Base-by-base conservation (phyloP, 345 rosid genomes). In the Eucalyptus paniculata region DNA sequence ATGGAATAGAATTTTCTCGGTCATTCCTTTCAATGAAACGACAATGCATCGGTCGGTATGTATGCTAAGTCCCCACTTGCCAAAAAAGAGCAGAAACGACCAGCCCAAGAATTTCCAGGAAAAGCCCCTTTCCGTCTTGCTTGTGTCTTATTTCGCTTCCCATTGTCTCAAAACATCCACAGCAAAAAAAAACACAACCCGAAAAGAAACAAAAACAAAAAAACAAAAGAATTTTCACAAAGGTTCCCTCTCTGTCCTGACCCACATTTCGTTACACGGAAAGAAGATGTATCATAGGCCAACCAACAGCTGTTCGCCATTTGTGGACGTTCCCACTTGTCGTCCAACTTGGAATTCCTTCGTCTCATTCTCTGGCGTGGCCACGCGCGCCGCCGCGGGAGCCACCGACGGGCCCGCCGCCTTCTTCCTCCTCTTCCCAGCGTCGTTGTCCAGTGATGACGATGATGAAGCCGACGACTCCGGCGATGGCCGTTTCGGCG, bases 401-500 rank as follows among this genome's bases (percentile, higher is more conserved):
- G 86, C 83, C 28, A 2, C 83, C 5, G 47, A 11, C 47, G 83
- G 0, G 47, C 82, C 44, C 82, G 16, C 32, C 30, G 30, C 15
- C 83, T 40, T 40, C 42, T 37, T 77, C 92, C 94, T 91, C 93
- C 94, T 93, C 94, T 96, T 96, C 5, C 92, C 90, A 44, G 94
- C 90, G 77, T 91, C 95, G 47, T 87, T 93, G 1, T 92, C 97
- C 23, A 93, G 92, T 6, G 94, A 85, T 0, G 88, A 88, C 8
- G 89, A 91, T 58, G 94, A 94, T 3, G 94, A 88, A 4, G 93
- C 49, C 8, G 90, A 81, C n/a, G 87, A 89, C 91, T 92, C 95
- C n/a, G 94, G 95, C n/a, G 95, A 91, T 0, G 93, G 86, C 91
- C 99, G 93, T 92, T 96, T 98, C 15, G 98, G 95, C 50, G 95